Percentiles rank a stretch among this genome's conserved stretches.
Conservation (phyloP, 352 stramenopile species). For the Globisporangium middletonii region DNA sequence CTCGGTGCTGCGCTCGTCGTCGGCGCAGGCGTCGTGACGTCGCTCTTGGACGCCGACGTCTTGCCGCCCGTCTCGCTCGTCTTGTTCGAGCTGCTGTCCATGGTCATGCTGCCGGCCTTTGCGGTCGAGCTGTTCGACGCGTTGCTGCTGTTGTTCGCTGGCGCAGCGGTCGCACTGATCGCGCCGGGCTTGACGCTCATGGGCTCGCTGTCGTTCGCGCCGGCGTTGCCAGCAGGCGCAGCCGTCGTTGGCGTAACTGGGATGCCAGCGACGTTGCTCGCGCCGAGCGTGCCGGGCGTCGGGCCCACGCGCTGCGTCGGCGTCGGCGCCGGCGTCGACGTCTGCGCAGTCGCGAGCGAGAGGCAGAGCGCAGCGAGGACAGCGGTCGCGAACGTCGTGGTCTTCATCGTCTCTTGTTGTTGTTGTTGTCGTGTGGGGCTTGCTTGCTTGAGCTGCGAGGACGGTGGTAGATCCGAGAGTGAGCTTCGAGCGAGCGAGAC, state of each 20-base stretch:
- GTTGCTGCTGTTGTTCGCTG: not conserved
- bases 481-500: not conserved
- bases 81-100: not conserved
- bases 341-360: constrained; percentile 8
- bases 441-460: not conserved
- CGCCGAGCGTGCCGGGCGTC: constrained; percentile 10
- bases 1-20: not conserved
- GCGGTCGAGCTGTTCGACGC: constrained; percentile 2
- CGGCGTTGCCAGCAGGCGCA: constrained; percentile 10
- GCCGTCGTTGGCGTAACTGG: constrained; percentile 16
- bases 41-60: constrained; percentile 1
- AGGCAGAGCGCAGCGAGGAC: constrained; percentile 1
- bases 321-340: not conserved
- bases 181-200: constrained; percentile 10
- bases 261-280: constrained; percentile 15
- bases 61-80: constrained; percentile 1
- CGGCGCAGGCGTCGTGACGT: not conserved
- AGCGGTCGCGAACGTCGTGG: not conserved
- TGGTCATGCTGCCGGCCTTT: constrained; percentile 10
- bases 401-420: constrained; percentile 8
- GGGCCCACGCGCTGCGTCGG: constrained; percentile 4
- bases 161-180: not conserved
- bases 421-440: not conserved
- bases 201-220: constrained; percentile 2
- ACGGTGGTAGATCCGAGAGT: not conserved